A percentile compares a stretch with the other conserved stretches of the same genome.
Evolutionary conservation across 257 asterid genomes (phyloP).

Genomic region (Hygrophila difformis): DNA sequence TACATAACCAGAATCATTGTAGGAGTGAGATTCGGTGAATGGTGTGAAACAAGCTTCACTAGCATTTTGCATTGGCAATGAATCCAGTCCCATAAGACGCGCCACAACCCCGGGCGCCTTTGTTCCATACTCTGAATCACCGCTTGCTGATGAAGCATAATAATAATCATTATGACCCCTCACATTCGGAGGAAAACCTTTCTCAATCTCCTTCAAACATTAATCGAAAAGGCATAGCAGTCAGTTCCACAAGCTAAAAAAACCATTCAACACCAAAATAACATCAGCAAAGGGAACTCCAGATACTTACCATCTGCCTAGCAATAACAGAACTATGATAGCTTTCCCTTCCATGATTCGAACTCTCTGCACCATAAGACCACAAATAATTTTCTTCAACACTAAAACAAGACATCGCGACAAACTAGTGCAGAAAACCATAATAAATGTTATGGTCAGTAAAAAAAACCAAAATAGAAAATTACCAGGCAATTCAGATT

Average conservation of each 20-base stretch:
- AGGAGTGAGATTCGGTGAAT: constrained; percentile 40
- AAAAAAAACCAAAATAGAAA: constrained; percentile 7
- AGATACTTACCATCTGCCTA: constrained; percentile 49
- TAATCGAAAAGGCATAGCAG: constrained; percentile 9
- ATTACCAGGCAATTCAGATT: constrained; percentile 66
- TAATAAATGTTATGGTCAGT: constrained; percentile 1
- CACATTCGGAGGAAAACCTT: constrained; percentile 31
- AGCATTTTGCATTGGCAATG: constrained; percentile 55
- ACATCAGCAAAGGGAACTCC: background rate
- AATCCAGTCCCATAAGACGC: constrained; percentile 96
- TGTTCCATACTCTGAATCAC: constrained; percentile 47
- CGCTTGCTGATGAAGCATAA: constrained; percentile 47
- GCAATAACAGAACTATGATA: constrained; percentile 34
- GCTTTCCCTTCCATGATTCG: constrained; percentile 53
- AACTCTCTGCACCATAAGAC: constrained; percentile 40
- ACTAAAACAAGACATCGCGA: too few relatives aligned
- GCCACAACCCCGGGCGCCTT: constrained; percentile 96
- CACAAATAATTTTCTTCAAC: constrained; percentile 11
- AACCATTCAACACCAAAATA: background rate
- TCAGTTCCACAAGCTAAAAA: constrained; percentile 14
- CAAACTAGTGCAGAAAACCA: too few relatives aligned
- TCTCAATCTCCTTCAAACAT: constrained; percentile 43
- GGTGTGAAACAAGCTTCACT: constrained; percentile 43
- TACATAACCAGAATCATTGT: constrained; percentile 50
- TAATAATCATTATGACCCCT: constrained; percentile 35